Evolutionary conservation across 2,329 filamentous ascomycete species (phyloP).

Genomic region (Leptographium procerum): DNA sequence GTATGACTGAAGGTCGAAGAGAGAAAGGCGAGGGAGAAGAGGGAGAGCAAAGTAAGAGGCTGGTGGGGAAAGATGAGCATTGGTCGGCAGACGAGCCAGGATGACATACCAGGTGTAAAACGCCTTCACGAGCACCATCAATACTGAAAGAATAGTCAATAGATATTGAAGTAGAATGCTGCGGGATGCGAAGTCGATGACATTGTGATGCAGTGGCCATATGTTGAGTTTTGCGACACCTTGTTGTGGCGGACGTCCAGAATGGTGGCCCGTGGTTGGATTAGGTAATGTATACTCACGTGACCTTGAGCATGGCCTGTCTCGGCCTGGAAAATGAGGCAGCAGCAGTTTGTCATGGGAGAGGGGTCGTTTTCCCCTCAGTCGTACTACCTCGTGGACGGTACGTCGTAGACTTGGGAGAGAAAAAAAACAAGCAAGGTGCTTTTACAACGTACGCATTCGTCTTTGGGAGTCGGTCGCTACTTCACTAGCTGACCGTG

Average conservation of each 20-base stretch:
- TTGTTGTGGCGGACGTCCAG: conserved; percentile 14
- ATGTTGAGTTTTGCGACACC: conserved; percentile 14
- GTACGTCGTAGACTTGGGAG: no score
- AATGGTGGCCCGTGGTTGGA: not conserved
- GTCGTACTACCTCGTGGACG: no score
- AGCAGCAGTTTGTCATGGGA: no score
- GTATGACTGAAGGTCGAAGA: not conserved
- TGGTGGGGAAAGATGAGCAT: not conserved
- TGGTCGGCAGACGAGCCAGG: not conserved
- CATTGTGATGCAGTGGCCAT: conserved; percentile 8
- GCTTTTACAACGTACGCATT: no score
- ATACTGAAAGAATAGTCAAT: conserved; percentile 16
- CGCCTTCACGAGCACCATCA: conserved; percentile 11
- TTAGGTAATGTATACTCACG: conserved; percentile 8
- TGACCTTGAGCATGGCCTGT: no score
- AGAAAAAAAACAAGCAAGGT: no score
- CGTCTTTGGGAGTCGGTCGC: no score
- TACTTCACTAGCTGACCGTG: not conserved
- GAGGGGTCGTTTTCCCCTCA: no score
- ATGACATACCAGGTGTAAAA: conserved; percentile 6
- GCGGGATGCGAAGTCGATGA: conserved; percentile 15
- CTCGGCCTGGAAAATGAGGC: no score
- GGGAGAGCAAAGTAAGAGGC: not conserved
- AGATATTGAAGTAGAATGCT: conserved; percentile 20
- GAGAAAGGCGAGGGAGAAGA: not conserved